These are phyloP conservation scores for Fraxinus cuspidata DNA, from an alignment of 257 asterid genomes.

Conservation along the genomic window DNA sequence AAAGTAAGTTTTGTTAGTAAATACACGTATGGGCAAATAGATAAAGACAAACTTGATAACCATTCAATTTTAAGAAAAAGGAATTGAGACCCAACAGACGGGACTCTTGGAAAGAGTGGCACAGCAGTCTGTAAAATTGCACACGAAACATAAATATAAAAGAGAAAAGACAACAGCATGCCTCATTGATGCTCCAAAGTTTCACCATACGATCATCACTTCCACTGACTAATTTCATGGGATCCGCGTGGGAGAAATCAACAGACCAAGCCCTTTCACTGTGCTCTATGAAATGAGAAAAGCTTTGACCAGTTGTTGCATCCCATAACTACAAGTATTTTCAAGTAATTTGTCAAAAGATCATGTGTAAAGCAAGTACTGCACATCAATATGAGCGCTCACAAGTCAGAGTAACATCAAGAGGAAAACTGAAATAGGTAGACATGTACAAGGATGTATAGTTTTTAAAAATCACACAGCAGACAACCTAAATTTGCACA, in stretches of 20 bases:
- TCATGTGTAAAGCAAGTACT: conserved; percentile 22
- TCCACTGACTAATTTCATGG: conserved; percentile 84
- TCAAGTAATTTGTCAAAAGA: conserved; percentile 29
- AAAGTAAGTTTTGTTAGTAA: background rate
- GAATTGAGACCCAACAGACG: conserved; percentile 10
- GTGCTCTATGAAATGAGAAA: conserved; percentile 67
- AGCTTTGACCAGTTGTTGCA: conserved; percentile 75
- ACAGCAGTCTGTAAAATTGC: conserved; percentile 15
- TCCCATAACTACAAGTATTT: conserved; percentile 84
- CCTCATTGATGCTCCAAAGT: conserved; percentile 90
- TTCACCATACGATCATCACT: conserved; percentile 91
- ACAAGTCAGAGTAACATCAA: conserved; percentile 9
- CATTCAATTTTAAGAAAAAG: conserved; percentile 16
- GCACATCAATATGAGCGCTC: conserved; percentile 14
- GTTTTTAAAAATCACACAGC: background rate
- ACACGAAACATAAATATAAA: conserved; percentile 16
- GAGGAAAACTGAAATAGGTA: background rate
- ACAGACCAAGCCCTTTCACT: conserved; percentile 95
- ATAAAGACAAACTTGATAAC: conserved; percentile 10
- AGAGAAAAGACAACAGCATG: conserved; percentile 34
- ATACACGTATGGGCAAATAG: background rate
- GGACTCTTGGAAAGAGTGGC: background rate
- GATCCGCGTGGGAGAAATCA: conserved; percentile 81
- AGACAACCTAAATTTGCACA: background rate
- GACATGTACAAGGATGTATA: background rate